Base-by-base conservation (phyloP, 176 grass and related monocot genomes). In the Leersia perrieri region DNA sequence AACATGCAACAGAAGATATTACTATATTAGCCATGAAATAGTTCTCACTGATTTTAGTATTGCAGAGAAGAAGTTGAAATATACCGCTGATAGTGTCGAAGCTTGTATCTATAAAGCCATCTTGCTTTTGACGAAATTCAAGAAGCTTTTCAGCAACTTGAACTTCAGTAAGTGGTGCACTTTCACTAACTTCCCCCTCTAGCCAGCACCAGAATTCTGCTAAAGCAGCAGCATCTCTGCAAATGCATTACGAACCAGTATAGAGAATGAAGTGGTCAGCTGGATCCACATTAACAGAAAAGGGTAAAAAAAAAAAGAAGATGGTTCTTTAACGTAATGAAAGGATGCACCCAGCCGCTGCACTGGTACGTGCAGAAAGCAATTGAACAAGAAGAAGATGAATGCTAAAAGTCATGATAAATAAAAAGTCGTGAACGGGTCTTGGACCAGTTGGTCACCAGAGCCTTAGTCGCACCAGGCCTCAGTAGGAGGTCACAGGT, bases 31-130 rank as follows among this genome's bases (percentile, higher is more conserved):
- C 68, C 36, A 28, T 49, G 15, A 84, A 57, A 51, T 1, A 27
- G 23, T 70, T 38, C 4, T 36, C 15, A 41, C 13, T 31, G 5
- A 70, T 49, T 80, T 58, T 31, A 45, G 41, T 41, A 66, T 14
- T 49, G 26, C 35, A 20, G 7, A 18, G 2, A 12, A 34, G 62
- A 76, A 2, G 8, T 73, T 36, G 44, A 78, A 81, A 91, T 49
- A 70, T 98, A 98, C 95, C 95, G 74, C 95, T 98, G 64, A 98
- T 98, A 74, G 95, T 98, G 65, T 98, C 92, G 66, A 98, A 98
- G 66, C 95, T 98, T 87, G 90, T 93, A 76, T 94, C 95, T 74
- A 98, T 77, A 75, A 98, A 98, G 20, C 90, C 90, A 60, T 85
- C 86, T 82, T 98, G 95, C 75, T 93, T 94, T 77, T 87, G 79